These are phyloP conservation scores for Amaranthus hypochondriacus DNA, from an alignment of 148 eudicot species.

Conservation along the genomic window DNA sequence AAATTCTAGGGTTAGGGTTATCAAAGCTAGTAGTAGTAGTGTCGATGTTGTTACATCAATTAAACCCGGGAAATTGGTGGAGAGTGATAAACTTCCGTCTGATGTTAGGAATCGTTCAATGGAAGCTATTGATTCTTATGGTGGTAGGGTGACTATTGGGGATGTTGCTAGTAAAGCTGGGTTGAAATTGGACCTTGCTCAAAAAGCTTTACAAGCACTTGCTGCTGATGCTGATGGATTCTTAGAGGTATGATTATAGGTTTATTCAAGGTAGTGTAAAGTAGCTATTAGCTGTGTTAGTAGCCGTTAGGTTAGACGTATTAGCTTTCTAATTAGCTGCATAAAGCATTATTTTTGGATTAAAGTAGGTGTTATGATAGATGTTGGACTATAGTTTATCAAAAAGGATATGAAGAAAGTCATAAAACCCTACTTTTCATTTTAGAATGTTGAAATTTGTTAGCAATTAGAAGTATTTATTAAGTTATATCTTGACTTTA, in stretches of 20 bases:
- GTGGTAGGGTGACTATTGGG: slow-evolving; percentile 78
- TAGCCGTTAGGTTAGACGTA: too few species aligned
- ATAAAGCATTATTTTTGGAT: too few species aligned
- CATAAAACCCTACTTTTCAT: too few species aligned
- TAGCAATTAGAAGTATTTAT: too few species aligned
- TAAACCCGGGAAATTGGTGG: slow-evolving; percentile 68
- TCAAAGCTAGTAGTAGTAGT: slow-evolving; percentile 36
- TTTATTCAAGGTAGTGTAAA: neutral
- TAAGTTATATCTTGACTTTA: too few species aligned
- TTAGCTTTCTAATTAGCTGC: too few species aligned
- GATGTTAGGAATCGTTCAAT: slow-evolving; percentile 68
- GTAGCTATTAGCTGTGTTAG: too few species aligned
- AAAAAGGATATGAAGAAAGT: too few species aligned
- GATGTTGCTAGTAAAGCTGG: slow-evolving; percentile 86
- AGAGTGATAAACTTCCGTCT: slow-evolving; percentile 66
- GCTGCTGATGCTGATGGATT: slow-evolving; percentile 86
- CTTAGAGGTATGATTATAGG: slow-evolving; percentile 53
- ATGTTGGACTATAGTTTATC: too few species aligned
- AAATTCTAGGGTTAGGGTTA: slow-evolving; percentile 20
- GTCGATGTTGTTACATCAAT: slow-evolving; percentile 36
- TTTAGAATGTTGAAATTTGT: too few species aligned
- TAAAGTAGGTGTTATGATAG: too few species aligned
- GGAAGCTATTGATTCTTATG: slow-evolving; percentile 71
- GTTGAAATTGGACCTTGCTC: slow-evolving; percentile 62
- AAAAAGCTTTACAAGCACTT: slow-evolving; percentile 83